These are phyloP conservation scores for Candida chilensis DNA, from an alignment of 805 yeast genomes.

Conservation along the genomic window DNA sequence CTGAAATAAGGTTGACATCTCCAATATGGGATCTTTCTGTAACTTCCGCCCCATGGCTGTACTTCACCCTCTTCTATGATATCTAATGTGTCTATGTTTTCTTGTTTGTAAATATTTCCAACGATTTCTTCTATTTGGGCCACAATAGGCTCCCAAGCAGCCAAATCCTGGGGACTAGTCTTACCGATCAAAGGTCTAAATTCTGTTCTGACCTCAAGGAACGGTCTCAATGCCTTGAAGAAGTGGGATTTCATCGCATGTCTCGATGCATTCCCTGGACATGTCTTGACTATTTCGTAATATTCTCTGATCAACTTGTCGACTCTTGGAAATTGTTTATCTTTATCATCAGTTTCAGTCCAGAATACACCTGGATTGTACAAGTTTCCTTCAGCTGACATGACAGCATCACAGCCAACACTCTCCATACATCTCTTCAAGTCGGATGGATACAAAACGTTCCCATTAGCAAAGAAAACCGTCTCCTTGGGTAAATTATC, in stretches of 20 bases:
- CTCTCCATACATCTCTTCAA: conserved; percentile 55
- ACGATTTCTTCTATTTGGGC: conserved; percentile 61
- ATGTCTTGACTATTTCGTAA: conserved; percentile 64
- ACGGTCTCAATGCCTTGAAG: conserved; percentile 79
- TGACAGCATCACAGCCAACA: conserved; percentile 79
- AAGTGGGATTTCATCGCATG: conserved; percentile 88
- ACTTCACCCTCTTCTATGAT: conserved; percentile 40
- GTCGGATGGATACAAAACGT: conserved; percentile 85
- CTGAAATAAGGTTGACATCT: conserved; percentile 94
- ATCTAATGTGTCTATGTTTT: conserved; percentile 49
- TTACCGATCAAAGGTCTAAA: conserved; percentile 66
- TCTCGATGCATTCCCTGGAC: conserved; percentile 64
- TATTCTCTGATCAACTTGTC: conserved; percentile 81
- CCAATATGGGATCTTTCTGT: conserved; percentile 86
- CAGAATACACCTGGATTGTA: conserved; percentile 90
- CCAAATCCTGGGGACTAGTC: conserved; percentile 24
- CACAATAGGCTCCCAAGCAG: conserved; percentile 44
- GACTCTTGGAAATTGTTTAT: conserved; percentile 74
- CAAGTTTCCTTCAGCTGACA: conserved; percentile 95
- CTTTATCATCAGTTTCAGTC: conserved; percentile 39
- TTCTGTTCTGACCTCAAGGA: conserved; percentile 68
- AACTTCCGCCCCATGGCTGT: conserved; percentile 72
- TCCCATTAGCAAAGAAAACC: conserved; percentile 92
- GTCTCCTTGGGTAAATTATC: conserved; percentile 73
- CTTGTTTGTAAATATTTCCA: conserved; percentile 38